These are phyloP conservation scores for Alternaria brassicicola DNA, from an alignment of 2,329 filamentous ascomycete genomes.

Conservation along the genomic window DNA sequence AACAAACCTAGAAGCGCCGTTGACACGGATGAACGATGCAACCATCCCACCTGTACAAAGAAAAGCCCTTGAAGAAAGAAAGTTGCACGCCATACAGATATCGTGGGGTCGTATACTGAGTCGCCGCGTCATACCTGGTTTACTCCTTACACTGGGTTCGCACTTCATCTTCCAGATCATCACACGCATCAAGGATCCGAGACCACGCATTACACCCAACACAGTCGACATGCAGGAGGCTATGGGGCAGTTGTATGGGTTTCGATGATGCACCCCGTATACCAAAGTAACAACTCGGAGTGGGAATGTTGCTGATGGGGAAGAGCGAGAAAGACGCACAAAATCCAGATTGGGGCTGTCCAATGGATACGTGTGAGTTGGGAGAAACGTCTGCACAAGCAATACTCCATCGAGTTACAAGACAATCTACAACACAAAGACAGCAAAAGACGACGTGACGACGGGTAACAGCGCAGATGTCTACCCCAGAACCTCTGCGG, in stretches of 20 bases:
- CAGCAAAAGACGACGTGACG: not conserved
- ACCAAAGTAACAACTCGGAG: not conserved
- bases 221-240: slow-evolving; percentile 13
- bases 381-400: not conserved
- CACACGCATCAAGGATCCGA: not conserved
- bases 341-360: not conserved
- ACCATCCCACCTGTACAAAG: not conserved
- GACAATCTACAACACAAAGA: not conserved
- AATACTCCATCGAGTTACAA: not conserved
- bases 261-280: not conserved
- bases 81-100: not conserved
- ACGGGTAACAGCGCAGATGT: not conserved
- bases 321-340: not conserved
- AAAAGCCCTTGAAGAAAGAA: not conserved
- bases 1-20: slow-evolving; percentile 9
- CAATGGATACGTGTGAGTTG: not conserved
- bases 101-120: slow-evolving; percentile 20
- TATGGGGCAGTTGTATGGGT: slow-evolving; percentile 10
- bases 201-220: slow-evolving; percentile 2
- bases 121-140: slow-evolving; percentile 12
- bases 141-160: slow-evolving; percentile 12
- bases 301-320: not conserved
- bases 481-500: not conserved
- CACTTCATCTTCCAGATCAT: slow-evolving; percentile 9
- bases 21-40: not conserved